phyloP scores from a whole-genome alignment of 1,284 basidiomycete species.

The Leccinum ambiguum region DNA sequence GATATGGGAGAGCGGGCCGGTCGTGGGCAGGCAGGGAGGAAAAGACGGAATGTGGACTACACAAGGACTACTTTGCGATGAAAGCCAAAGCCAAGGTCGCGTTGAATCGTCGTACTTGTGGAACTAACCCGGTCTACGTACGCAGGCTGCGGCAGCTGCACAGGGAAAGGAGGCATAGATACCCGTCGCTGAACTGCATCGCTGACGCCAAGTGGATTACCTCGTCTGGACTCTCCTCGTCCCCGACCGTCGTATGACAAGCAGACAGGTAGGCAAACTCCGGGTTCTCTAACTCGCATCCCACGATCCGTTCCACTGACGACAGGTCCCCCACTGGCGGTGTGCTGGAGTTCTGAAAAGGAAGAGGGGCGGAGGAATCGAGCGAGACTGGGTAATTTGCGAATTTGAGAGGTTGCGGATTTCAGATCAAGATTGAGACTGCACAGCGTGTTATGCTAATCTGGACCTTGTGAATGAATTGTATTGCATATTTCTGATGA shows the following conservation, averaged over 20 bases:
- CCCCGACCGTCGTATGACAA: no score
- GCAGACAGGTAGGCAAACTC: no score
- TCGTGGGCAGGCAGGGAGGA: constrained; percentile 50
- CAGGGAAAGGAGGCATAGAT: neutral
- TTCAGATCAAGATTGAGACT: neutral
- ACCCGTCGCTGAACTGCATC: constrained; percentile 22
- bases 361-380: no score
- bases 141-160: neutral
- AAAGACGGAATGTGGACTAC: constrained; percentile 96
- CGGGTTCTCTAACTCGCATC: no score
- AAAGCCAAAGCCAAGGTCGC: constrained; percentile 49
- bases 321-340: no score
- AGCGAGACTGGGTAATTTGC: no score
- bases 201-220: no score
- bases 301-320: no score
- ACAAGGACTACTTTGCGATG: constrained; percentile 82
- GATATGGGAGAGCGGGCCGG: constrained; percentile 64
- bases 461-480: neutral
- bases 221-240: no score
- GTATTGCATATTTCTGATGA: neutral
- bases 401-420: neutral
- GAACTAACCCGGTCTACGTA: neutral
- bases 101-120: neutral
- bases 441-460: neutral
- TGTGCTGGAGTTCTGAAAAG: no score